Evolutionary conservation across 2,329 filamentous ascomycete species (phyloP).

Genomic region (Trichoderma oligosporum): DNA sequence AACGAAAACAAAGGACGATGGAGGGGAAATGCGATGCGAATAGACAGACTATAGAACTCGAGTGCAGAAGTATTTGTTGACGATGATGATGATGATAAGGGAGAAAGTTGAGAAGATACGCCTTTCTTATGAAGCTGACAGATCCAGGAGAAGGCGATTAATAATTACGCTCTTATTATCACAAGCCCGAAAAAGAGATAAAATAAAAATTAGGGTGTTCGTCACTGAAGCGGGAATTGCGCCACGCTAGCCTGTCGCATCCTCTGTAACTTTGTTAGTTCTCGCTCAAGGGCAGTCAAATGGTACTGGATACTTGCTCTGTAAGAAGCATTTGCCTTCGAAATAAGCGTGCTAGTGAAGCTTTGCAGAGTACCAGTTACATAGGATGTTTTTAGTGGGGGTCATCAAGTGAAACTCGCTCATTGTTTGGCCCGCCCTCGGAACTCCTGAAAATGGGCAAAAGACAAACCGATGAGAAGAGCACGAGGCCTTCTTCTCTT

Average conservation of each 20-base stretch:
- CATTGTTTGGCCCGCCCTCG: background rate
- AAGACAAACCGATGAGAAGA: background rate
- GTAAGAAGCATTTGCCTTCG: background rate
- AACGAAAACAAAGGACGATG: background rate
- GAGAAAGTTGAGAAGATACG: background rate
- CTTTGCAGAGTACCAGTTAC: background rate
- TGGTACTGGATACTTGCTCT: background rate
- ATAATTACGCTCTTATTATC: constrained; percentile 9
- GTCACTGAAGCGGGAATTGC: constrained; percentile 13
- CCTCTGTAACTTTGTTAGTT: background rate
- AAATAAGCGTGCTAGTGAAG: too few species aligned
- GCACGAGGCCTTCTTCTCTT: too few species aligned
- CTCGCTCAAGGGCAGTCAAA: background rate
- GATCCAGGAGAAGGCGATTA: background rate
- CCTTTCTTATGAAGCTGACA: background rate
- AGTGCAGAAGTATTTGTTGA: too few species aligned
- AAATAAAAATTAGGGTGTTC: background rate
- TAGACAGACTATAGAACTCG: background rate
- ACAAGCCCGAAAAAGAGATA: too few species aligned
- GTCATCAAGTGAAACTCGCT: constrained; percentile 11
- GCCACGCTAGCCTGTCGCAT: background rate
- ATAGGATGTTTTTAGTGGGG: background rate
- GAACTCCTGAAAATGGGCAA: background rate
- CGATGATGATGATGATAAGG: background rate
- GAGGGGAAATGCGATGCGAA: too few species aligned